Conservation (phyloP, 2,329 filamentous ascomycete species). For the Fusarium tjaetaba region DNA sequence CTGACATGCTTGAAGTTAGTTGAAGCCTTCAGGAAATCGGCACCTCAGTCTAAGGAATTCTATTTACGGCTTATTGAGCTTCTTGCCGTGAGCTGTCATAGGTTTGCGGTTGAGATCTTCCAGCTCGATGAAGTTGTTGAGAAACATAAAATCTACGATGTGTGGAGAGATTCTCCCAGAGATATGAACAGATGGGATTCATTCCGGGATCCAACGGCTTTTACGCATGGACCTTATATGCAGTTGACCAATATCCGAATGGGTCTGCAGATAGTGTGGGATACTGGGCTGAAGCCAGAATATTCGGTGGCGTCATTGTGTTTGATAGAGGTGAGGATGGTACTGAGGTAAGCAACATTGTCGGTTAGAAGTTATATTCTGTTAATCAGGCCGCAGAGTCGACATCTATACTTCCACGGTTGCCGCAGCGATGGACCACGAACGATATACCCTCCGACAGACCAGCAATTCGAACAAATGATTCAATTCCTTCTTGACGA, state of each 20-base stretch:
- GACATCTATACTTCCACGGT: conserved; percentile 1
- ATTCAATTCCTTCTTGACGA: background rate
- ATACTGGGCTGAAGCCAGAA: conserved; percentile 21
- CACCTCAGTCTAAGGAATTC: background rate
- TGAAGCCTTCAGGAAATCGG: background rate
- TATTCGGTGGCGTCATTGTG: conserved; percentile 12
- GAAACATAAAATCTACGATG: background rate
- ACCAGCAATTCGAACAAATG: background rate
- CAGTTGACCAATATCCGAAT: conserved; percentile 2
- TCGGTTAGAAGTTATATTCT: accelerated
- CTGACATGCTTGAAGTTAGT: background rate
- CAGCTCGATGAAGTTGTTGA: background rate
- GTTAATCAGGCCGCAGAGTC: background rate
- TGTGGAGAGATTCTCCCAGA: background rate
- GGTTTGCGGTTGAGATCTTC: background rate
- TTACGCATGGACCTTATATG: background rate
- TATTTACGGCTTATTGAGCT: conserved; percentile 1
- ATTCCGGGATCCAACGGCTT: background rate
- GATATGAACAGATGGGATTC: background rate
- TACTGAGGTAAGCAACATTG: background rate
- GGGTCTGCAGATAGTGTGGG: conserved; percentile 2
- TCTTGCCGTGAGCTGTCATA: background rate
- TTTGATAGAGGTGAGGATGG: conserved; percentile 9
- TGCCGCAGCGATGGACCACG: background rate
- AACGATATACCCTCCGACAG: conserved; percentile 6